A percentile compares a stretch with the other conserved stretches of the same genome.
Conservation (phyloP, 805 yeast genomes). For the Sugiyamaella valdiviana region DNA sequence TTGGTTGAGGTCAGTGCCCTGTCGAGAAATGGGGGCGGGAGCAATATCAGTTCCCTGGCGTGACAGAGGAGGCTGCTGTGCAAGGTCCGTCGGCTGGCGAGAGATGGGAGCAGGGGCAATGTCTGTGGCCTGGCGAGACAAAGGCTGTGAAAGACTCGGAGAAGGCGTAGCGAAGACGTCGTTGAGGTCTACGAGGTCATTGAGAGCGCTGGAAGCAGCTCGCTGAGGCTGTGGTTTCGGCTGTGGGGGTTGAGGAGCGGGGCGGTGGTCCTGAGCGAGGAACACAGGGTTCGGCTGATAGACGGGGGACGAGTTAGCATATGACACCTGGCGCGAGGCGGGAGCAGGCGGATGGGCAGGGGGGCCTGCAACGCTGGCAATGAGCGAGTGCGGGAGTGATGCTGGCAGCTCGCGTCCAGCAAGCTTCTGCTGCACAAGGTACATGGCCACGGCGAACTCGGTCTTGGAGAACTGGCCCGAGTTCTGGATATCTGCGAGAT, state of each 20-base stretch:
- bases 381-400: constrained; percentile 61
- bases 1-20: too few relatives aligned
- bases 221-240: constrained; percentile 11
- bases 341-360: constrained; percentile 26
- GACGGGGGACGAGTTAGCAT: constrained; percentile 10
- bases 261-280: constrained; percentile 8
- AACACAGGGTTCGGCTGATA: constrained; percentile 12
- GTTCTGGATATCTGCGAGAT: constrained; percentile 81
- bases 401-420: constrained; percentile 75
- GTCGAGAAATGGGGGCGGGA: constrained; percentile 29
- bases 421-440: constrained; percentile 76
- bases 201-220: constrained; percentile 22
- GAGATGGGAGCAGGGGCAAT: constrained; percentile 11
- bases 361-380: constrained; percentile 26
- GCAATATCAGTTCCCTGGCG: constrained; percentile 8
- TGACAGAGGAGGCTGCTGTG: not conserved
- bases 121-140: not conserved
- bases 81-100: not conserved
- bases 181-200: constrained; percentile 40
- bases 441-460: constrained; percentile 93
- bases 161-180: constrained; percentile 45
- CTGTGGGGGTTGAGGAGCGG: constrained; percentile 5
- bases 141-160: constrained; percentile 32
- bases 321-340: constrained; percentile 28
- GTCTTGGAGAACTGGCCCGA: constrained; percentile 71